Evolutionary conservation across 1,284 basidiomycete species (phyloP).

Genomic region (Sporisorium iseilematis-ciliati): DNA sequence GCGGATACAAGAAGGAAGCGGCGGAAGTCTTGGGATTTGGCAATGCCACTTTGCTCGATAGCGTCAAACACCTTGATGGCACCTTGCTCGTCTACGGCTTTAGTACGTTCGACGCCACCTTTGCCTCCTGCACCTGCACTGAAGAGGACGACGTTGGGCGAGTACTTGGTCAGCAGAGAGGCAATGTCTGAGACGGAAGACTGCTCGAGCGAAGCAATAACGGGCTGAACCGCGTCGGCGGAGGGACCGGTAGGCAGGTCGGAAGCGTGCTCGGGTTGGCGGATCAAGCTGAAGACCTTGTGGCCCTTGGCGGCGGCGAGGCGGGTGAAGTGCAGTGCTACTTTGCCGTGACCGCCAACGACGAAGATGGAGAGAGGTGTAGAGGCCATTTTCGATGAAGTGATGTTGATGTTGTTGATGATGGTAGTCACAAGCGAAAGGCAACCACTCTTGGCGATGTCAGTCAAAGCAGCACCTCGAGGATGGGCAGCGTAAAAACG

Average conservation of each 20-base stretch:
- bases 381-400: constrained; percentile 17
- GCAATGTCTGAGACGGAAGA: constrained; percentile 73
- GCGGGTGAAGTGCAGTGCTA: constrained; percentile 56
- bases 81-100: constrained; percentile 79
- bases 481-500: constrained; percentile 11
- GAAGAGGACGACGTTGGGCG: constrained; percentile 76
- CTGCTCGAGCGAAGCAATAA: constrained; percentile 77
- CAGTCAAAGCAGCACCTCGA: not conserved
- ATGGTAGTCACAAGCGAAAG: not conserved
- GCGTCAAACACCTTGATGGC: constrained; percentile 81
- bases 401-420: constrained; percentile 1
- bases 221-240: constrained; percentile 72
- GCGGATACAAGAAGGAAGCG: constrained; percentile 77
- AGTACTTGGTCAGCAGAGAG: constrained; percentile 73
- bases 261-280: constrained; percentile 48
- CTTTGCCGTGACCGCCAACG: constrained; percentile 58
- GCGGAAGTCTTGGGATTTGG: constrained; percentile 71
- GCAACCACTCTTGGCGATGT: not conserved
- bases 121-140: constrained; percentile 79
- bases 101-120: constrained; percentile 76
- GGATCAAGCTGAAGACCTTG: constrained; percentile 54
- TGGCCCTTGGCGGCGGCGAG: constrained; percentile 50
- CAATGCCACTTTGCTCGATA: constrained; percentile 74
- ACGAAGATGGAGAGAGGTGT: constrained; percentile 51
- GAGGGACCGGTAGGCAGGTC: constrained; percentile 44